Evolutionary conservation across 768 basidiomycete species (phyloP).

Genomic region (Trametes cubensis): DNA sequence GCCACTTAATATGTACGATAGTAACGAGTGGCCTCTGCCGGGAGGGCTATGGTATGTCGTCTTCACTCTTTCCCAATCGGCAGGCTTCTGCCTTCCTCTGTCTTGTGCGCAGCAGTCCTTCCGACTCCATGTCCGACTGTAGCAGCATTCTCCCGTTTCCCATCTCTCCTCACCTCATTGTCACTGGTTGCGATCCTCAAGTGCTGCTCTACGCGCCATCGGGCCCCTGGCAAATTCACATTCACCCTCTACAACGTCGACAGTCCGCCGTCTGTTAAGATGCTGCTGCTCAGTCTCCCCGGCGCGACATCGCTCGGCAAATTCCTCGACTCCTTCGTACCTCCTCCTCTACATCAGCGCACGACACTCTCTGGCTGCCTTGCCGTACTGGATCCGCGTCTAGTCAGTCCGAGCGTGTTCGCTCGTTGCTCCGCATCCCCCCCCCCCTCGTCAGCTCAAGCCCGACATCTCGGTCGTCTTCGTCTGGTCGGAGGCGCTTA

Average conservation of each 20-base stretch:
- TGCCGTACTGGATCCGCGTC: not conserved
- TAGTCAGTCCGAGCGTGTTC: not conserved
- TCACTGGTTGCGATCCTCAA: not conserved
- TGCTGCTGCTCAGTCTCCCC: not conserved
- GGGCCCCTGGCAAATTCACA: too few relatives aligned
- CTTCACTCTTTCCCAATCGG: too few relatives aligned
- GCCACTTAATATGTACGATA: not conserved
- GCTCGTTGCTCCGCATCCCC: not conserved
- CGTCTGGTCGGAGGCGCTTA: slow-evolving; percentile 5
- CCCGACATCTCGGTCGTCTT: slow-evolving; percentile 4
- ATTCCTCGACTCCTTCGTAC: not conserved
- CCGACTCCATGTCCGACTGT: too few relatives aligned
- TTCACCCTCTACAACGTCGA: not conserved
- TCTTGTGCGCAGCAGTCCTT: too few relatives aligned
- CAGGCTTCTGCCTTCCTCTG: too few relatives aligned
- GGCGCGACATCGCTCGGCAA: not conserved
- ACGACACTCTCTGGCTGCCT: not conserved
- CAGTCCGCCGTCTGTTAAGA: not conserved
- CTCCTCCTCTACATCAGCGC: not conserved
- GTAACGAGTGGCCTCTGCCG: not conserved
- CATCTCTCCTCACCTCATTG: not conserved
- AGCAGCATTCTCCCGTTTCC: too few relatives aligned
- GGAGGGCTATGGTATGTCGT: too few relatives aligned
- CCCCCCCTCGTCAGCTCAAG: not conserved
- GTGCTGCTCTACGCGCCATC: not conserved